Evolutionary conservation across 1,139 yeast genomes (phyloP).

Genomic region (Blastobotrys malaysiensis): DNA sequence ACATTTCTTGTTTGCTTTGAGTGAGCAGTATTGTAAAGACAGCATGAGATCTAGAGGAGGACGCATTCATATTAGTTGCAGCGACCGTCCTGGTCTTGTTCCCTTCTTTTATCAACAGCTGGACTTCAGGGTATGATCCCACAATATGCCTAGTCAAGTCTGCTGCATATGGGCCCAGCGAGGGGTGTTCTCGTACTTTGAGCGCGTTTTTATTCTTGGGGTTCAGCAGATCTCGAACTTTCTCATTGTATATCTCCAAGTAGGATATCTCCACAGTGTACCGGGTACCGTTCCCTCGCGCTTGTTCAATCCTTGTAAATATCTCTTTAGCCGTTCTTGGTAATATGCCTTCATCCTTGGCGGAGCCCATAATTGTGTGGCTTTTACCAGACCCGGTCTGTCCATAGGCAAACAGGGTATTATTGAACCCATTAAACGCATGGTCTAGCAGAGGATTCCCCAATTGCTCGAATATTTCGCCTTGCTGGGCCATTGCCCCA

Average conservation of each 20-base stretch:
- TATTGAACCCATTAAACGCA: slow-evolving; percentile 59
- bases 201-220: slow-evolving; percentile 6
- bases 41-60: slow-evolving; percentile 70
- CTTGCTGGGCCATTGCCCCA: slow-evolving; percentile 41
- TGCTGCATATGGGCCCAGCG: slow-evolving; percentile 63
- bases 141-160: slow-evolving; percentile 46
- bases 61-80: slow-evolving; percentile 56
- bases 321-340: slow-evolving; percentile 51
- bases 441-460: slow-evolving; percentile 55
- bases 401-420: slow-evolving; percentile 67
- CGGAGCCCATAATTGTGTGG: slow-evolving; percentile 61
- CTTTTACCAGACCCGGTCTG: slow-evolving; percentile 72
- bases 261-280: slow-evolving; percentile 53
- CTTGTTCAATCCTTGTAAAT: slow-evolving; percentile 39
- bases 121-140: slow-evolving; percentile 40
- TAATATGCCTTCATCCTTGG: slow-evolving; percentile 50
- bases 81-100: slow-evolving; percentile 55
- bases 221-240: slow-evolving; percentile 33
- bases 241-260: slow-evolving; percentile 68
- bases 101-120: slow-evolving; percentile 41
- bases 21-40: slow-evolving; percentile 55
- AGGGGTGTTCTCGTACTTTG: slow-evolving; percentile 53
- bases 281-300: slow-evolving; percentile 34
- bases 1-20: slow-evolving; percentile 43
- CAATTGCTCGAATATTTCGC: slow-evolving; percentile 42